Conservation (phyloP, 352 stramenopile species). For the Phytophthora agathidicida region DNA sequence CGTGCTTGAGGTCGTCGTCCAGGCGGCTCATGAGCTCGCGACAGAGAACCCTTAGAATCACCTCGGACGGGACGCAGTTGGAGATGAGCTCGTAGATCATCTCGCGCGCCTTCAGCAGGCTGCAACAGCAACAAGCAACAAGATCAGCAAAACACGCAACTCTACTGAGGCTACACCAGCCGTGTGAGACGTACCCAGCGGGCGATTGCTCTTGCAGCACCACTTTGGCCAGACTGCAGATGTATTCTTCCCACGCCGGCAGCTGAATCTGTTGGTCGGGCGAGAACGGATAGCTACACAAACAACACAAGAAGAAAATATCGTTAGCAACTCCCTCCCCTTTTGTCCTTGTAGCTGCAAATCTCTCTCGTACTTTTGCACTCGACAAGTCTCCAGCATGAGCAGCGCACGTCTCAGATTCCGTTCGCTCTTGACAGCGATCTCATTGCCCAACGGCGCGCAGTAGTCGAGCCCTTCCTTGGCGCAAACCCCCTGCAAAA, state of each 20-base stretch:
- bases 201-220: slow-evolving; percentile 97
- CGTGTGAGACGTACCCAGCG: slow-evolving; percentile 52
- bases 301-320: slow-evolving; percentile 1
- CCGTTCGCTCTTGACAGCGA: slow-evolving; percentile 92
- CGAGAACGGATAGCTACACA: slow-evolving; percentile 83
- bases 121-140: slow-evolving; percentile 23
- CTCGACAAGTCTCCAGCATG: slow-evolving; percentile 96
- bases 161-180: neutral
- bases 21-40: slow-evolving; percentile 94
- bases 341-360: slow-evolving; percentile 1
- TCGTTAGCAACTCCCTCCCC: neutral
- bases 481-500: slow-evolving; percentile 90
- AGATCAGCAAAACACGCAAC: neutral
- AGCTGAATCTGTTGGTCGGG: slow-evolving; percentile 83
- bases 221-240: slow-evolving; percentile 92
- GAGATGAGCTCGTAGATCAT: slow-evolving; percentile 99
- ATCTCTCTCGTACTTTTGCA: slow-evolving; percentile 54
- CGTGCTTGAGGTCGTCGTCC: slow-evolving; percentile 96
- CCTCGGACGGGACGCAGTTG: slow-evolving; percentile 98
- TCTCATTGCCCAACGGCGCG: slow-evolving; percentile 88
- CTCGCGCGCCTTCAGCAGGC: slow-evolving; percentile 93
- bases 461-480: slow-evolving; percentile 94
- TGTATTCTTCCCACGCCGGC: slow-evolving; percentile 98
- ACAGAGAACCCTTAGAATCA: slow-evolving; percentile 95
- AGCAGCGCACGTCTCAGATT: slow-evolving; percentile 97